A percentile compares a stretch with the other conserved stretches of the same genome.
Evolutionary conservation across 2,329 filamentous ascomycete genomes (phyloP).

Genomic region (Seiridium cupressi): DNA sequence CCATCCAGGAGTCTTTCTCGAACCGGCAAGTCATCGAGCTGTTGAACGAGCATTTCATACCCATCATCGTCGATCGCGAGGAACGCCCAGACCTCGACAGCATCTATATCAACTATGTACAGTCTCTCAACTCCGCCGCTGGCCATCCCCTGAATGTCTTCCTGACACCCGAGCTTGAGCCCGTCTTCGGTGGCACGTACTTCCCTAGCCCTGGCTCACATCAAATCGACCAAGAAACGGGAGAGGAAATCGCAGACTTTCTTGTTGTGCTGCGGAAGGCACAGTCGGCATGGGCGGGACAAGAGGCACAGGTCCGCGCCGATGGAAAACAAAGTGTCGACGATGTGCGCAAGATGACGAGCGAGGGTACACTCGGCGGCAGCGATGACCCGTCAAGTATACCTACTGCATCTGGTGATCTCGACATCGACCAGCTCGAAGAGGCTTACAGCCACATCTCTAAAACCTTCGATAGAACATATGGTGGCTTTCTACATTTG

Average conservation of each 20-base stretch:
- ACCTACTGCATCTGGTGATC: conserved; percentile 21
- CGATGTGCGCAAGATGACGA: conserved; percentile 82
- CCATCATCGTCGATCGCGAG: conserved; percentile 90
- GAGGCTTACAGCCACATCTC: conserved; percentile 83
- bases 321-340: conserved; percentile 80
- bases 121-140: conserved; percentile 84
- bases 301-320: conserved; percentile 77
- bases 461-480: conserved; percentile 72
- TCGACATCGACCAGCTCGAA: conserved; percentile 89
- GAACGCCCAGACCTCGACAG: conserved; percentile 91
- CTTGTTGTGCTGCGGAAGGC: conserved; percentile 81
- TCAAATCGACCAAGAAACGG: conserved; percentile 39
- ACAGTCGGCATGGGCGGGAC: conserved; percentile 71
- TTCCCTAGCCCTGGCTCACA: conserved; percentile 78
- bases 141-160: conserved; percentile 98
- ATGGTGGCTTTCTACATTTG: conserved; percentile 72
- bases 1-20: conserved; percentile 88
- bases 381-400: conserved; percentile 16
- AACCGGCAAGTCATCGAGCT: conserved; percentile 76
- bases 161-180: conserved; percentile 86
- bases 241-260: conserved; percentile 70
- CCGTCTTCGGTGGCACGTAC: conserved; percentile 94
- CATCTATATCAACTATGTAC: conserved; percentile 98
- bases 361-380: conserved; percentile 71
- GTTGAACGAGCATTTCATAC: conserved; percentile 85